phyloP scores from a whole-genome alignment of 805 yeast species.

The Debaryomyces maramus region DNA sequence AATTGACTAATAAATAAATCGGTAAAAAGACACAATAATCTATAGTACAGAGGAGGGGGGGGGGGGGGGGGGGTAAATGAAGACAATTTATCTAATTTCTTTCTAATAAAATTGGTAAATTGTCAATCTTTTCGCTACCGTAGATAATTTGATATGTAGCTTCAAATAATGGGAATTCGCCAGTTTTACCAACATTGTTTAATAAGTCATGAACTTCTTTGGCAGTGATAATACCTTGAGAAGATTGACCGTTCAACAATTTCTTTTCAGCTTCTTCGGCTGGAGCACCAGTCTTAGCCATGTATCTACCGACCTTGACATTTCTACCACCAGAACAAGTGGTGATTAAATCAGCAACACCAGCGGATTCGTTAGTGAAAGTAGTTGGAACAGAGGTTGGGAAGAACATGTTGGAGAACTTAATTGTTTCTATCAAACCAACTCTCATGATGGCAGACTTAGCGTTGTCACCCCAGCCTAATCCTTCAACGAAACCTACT shows the following conservation, averaged over 20 bases:
- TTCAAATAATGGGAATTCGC: constrained; percentile 79
- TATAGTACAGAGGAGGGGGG: no score
- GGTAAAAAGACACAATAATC: no score
- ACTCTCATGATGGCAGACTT: constrained; percentile 97
- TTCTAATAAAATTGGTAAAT: constrained; percentile 71
- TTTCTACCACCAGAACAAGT: constrained; percentile 98
- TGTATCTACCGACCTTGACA: constrained; percentile 82
- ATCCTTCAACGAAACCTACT: constrained; percentile 96
- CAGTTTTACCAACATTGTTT: constrained; percentile 47
- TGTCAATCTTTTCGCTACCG: constrained; percentile 70
- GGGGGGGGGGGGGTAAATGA: no score
- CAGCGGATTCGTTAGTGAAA: constrained; percentile 91
- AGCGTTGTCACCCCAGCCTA: constrained; percentile 99
- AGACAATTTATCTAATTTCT: constrained; percentile 2
- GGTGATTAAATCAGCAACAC: constrained; percentile 97
- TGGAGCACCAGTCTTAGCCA: constrained; percentile 75
- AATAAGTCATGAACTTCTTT: constrained; percentile 89
- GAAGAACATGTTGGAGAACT: constrained; percentile 42
- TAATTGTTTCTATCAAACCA: constrained; percentile 86
- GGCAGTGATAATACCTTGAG: constrained; percentile 92
- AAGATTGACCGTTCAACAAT: constrained; percentile 90
- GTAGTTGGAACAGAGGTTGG: constrained; percentile 53
- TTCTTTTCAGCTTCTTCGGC: constrained; percentile 83
- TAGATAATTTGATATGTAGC: constrained; percentile 83
- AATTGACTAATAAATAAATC: neutral